Evolutionary conservation across 257 asterid species (phyloP).

Genomic region (Cruciata laevipes): DNA sequence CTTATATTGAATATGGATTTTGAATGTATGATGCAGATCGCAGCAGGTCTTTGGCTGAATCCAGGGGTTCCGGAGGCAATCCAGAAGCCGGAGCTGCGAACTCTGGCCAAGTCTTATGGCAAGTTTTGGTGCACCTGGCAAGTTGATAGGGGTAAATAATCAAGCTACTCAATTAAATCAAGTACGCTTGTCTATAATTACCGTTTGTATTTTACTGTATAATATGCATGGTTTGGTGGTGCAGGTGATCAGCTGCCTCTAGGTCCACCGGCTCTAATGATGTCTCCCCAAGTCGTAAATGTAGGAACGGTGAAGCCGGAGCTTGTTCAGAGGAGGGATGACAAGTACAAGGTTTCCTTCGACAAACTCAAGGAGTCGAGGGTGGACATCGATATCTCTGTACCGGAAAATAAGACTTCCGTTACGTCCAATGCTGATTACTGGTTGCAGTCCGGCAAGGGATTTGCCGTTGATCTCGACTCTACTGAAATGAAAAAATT

Average conservation of each 20-base stretch:
- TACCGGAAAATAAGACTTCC: slow-evolving; percentile 40
- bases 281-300: slow-evolving; percentile 69
- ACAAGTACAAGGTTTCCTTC: slow-evolving; percentile 39
- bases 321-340: slow-evolving; percentile 45
- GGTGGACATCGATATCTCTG: slow-evolving; percentile 26
- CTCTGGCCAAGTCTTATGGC: slow-evolving; percentile 63
- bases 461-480: slow-evolving; percentile 46
- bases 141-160: slow-evolving; percentile 19
- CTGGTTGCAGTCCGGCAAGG: slow-evolving; percentile 59
- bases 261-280: slow-evolving; percentile 73
- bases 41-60: slow-evolving; percentile 68
- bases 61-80: slow-evolving; percentile 72
- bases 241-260: slow-evolving; percentile 57
- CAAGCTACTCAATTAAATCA: not conserved
- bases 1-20: not conserved
- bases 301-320: slow-evolving; percentile 49
- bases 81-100: slow-evolving; percentile 43
- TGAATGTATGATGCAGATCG: slow-evolving; percentile 30
- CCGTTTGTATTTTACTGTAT: no score
- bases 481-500: slow-evolving; percentile 32
- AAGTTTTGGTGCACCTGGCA: slow-evolving; percentile 99
- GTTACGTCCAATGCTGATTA: slow-evolving; percentile 33
- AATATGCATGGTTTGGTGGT: not conserved
- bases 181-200: no score
- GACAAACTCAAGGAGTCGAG: slow-evolving; percentile 32